A percentile compares a stretch with the other conserved stretches of the same genome.
These are phyloP conservation scores for Microdochium nivale DNA, from an alignment of 2,329 filamentous ascomycete species.

Conservation along the genomic window DNA sequence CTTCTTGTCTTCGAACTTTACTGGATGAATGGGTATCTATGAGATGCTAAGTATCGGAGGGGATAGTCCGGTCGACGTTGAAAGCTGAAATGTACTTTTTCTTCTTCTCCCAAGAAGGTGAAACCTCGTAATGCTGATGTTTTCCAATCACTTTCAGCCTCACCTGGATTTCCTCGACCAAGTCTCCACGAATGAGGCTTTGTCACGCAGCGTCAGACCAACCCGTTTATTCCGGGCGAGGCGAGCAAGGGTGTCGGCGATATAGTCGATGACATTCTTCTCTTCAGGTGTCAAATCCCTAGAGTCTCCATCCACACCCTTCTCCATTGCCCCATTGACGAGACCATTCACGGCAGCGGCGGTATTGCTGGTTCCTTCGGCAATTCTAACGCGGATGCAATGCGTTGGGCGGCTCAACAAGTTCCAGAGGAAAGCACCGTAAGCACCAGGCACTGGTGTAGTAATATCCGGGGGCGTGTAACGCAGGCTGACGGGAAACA, in stretches of 20 bases:
- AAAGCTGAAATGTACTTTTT: neutral
- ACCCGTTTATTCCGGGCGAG: conserved; percentile 84
- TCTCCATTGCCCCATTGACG: conserved; percentile 16
- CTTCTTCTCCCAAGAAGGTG: neutral
- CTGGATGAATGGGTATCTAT: too few species aligned
- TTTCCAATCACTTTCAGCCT: conserved; percentile 31
- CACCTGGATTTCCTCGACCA: conserved; percentile 38
- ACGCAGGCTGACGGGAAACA: conserved; percentile 85
- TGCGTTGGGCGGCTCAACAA: conserved; percentile 79
- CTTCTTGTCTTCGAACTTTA: too few species aligned
- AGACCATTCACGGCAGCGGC: conserved; percentile 20
- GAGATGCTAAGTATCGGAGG: too few species aligned
- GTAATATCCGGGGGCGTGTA: conserved; percentile 87
- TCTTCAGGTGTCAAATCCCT: conserved; percentile 44
- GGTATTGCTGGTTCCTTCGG: conserved; percentile 58
- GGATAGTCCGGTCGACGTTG: too few species aligned
- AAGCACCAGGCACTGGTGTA: conserved; percentile 73
- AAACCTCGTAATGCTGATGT: conserved; percentile 46
- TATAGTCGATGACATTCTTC: conserved; percentile 62
- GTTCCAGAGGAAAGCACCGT: conserved; percentile 72
- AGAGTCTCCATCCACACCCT: conserved; percentile 15
- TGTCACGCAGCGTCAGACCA: conserved; percentile 74
- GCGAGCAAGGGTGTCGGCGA: conserved; percentile 80
- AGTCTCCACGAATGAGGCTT: conserved; percentile 69
- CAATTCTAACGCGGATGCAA: conserved; percentile 84